Conservation (phyloP, 495 filamentous ascomycete species). For the Emericellopsis terricola region DNA sequence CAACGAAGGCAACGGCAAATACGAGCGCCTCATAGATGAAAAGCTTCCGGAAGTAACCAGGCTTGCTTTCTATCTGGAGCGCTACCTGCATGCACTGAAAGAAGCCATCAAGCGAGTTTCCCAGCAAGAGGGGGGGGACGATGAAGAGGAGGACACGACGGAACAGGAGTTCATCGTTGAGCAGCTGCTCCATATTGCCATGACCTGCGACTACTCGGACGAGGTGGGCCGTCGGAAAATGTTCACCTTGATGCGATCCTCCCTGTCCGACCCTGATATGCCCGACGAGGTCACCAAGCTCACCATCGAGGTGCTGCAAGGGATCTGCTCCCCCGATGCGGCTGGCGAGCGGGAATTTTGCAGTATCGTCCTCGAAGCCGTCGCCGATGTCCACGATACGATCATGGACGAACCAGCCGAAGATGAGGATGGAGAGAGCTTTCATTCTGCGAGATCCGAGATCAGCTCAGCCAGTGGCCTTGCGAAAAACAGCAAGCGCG, state of each 20-base stretch:
- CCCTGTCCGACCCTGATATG: slow-evolving; percentile 67
- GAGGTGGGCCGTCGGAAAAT: slow-evolving; percentile 90
- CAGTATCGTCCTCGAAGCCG: slow-evolving; percentile 76
- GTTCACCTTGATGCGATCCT: slow-evolving; percentile 75
- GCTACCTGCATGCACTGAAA: slow-evolving; percentile 59
- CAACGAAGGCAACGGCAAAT: slow-evolving; percentile 46
- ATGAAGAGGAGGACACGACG: slow-evolving; percentile 60
- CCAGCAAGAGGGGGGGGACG: slow-evolving; percentile 29
- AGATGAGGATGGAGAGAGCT: slow-evolving; percentile 61
- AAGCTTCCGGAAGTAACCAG: slow-evolving; percentile 91
- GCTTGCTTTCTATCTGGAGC: slow-evolving; percentile 64
- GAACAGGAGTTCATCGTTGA: slow-evolving; percentile 91
- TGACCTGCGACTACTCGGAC: slow-evolving; percentile 84
- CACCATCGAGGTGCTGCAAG: slow-evolving; percentile 62
- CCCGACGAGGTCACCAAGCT: slow-evolving; percentile 88
- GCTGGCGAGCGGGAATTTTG: slow-evolving; percentile 87
- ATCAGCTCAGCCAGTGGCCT: slow-evolving; percentile 46
- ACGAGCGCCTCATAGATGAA: slow-evolving; percentile 58
- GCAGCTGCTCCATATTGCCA: slow-evolving; percentile 82
- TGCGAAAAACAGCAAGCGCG: slow-evolving; percentile 26
- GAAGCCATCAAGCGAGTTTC: slow-evolving; percentile 42
- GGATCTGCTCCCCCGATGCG: slow-evolving; percentile 56
- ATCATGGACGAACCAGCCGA: slow-evolving; percentile 41
- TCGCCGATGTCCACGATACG: slow-evolving; percentile 89
- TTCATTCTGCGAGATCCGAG: slow-evolving; percentile 78